Conservation (phyloP, 2,329 filamentous ascomycete species). For the Aspergillus nomiae region DNA sequence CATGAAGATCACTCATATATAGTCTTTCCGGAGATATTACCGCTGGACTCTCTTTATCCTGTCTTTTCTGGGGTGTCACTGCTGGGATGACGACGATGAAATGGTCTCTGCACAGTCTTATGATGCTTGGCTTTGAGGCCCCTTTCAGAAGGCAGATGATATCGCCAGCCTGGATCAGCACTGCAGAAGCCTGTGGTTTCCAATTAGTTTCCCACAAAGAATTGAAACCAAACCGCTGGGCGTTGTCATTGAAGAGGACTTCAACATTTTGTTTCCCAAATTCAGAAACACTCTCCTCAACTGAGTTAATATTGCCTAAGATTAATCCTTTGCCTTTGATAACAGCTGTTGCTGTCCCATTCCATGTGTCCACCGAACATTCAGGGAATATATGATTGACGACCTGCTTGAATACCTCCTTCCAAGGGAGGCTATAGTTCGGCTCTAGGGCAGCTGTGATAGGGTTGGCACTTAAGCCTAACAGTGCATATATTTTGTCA, state of each 20-base stretch:
- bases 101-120: background rate
- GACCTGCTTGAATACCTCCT: background rate
- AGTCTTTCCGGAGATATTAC: background rate
- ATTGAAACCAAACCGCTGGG: accelerated
- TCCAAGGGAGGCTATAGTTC: background rate
- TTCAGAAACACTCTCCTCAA: background rate
- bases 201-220: background rate
- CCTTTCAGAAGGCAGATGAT: background rate
- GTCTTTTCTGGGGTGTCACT: background rate
- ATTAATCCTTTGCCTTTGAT: background rate
- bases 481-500: background rate
- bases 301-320: background rate
- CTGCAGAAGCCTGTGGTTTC: background rate
- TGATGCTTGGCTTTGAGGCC: background rate
- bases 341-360: background rate
- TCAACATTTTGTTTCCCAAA: background rate
- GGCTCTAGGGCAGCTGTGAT: background rate
- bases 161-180: background rate
- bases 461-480: background rate
- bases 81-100: background rate
- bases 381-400: background rate
- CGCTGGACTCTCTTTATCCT: background rate
- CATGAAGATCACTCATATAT: background rate
- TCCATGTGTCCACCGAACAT: background rate
- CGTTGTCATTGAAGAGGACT: background rate